phyloP scores from a whole-genome alignment of 345 rosid species.

The Populus ilicifolia region DNA sequence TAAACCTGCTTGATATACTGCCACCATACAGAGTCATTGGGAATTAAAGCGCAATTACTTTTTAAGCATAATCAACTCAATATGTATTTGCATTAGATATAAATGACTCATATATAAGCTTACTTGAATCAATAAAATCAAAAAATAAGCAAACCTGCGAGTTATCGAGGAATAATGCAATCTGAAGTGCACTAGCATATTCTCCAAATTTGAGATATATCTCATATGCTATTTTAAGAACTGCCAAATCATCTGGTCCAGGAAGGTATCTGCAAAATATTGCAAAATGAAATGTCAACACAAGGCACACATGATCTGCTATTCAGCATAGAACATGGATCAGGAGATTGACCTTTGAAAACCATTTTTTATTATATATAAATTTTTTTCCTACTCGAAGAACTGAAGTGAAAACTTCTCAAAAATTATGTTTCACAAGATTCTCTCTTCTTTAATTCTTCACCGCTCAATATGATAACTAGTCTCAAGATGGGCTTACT shows the following conservation, averaged over 20 bases:
- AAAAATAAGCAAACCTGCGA: conserved; percentile 52
- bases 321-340: background rate
- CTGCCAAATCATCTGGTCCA: conserved; percentile 82
- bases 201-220: conserved; percentile 72
- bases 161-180: conserved; percentile 78
- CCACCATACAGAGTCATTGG: conserved; percentile 11
- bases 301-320: background rate
- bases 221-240: conserved; percentile 69
- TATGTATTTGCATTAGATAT: background rate
- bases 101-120: background rate
- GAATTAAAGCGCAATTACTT: background rate
- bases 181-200: conserved; percentile 73
- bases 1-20: conserved; percentile 84
- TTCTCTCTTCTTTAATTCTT: background rate
- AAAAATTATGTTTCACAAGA: background rate
- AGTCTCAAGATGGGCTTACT: background rate
- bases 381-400: background rate
- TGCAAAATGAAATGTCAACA: conserved; percentile 15
- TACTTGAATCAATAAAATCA: background rate
- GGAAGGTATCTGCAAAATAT: conserved; percentile 67
- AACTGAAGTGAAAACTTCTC: background rate
- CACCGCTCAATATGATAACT: background rate
- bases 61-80: background rate
- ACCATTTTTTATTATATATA: background rate
- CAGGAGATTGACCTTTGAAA: background rate